A percentile compares a stretch with the other conserved stretches of the same genome.
Conservation (phyloP, 164 flowering plant genomes). For the Magnolia sinica region DNA sequence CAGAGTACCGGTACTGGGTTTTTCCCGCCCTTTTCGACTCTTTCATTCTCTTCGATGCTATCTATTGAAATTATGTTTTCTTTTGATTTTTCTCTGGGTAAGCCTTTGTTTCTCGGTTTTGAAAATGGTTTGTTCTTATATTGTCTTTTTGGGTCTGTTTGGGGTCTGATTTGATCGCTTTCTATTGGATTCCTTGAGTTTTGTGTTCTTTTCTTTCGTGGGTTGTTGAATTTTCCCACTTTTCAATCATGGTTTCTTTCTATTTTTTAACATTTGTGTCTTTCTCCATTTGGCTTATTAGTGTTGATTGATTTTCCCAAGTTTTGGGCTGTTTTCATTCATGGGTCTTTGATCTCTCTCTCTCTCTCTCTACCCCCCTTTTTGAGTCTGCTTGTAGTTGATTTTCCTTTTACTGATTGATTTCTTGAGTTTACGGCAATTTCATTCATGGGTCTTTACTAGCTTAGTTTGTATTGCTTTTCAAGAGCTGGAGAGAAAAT, state of each 20-base stretch:
- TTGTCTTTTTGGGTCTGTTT: not conserved
- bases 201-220: not conserved
- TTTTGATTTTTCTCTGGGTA: not conserved
- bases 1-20: slow-evolving; percentile 31
- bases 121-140: not conserved
- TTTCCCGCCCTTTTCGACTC: slow-evolving; percentile 7
- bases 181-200: not conserved
- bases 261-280: too few relatives aligned
- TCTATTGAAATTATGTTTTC: not conserved
- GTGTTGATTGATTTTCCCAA: not conserved
- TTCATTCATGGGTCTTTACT: not conserved
- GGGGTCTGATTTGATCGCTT: not conserved
- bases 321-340: not conserved
- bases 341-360: not conserved
- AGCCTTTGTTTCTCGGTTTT: not conserved
- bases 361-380: not conserved
- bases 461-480: not conserved
- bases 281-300: not conserved
- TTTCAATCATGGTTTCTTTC: too few relatives aligned
- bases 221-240: not conserved
- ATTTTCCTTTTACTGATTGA: not conserved
- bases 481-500: not conserved
- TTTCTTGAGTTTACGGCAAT: not conserved
- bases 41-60: slow-evolving; percentile 3
- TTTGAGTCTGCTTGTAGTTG: not conserved